Percentiles rank a stretch among this genome's conserved stretches.
Evolutionary conservation across 306 rosid genomes (phyloP).

Genomic region (Vigna reflexopilosa): DNA sequence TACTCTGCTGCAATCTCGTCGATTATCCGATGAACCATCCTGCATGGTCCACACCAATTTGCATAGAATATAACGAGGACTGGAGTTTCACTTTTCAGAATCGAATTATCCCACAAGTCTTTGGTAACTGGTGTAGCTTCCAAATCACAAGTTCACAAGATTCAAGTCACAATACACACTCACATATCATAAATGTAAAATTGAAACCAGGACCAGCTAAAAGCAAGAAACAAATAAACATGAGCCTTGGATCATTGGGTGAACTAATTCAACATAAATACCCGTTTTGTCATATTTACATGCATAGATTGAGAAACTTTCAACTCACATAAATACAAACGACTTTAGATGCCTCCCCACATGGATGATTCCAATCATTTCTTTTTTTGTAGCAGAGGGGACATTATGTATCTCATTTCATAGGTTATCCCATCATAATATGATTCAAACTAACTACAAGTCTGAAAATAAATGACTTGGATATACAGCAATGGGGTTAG

Average conservation of each 20-base stretch:
- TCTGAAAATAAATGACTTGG: constrained; percentile 28
- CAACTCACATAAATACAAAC: constrained; percentile 2
- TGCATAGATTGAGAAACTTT: neutral
- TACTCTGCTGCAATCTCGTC: constrained; percentile 81
- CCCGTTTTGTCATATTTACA: neutral
- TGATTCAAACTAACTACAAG: constrained; percentile 35
- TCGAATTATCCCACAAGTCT: constrained; percentile 72
- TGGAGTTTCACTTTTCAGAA: constrained; percentile 70
- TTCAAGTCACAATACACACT: constrained; percentile 15
- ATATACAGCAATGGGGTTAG: neutral
- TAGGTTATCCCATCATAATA: neutral
- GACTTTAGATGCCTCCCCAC: constrained; percentile 11
- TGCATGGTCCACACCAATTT: constrained; percentile 96
- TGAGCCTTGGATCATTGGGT: constrained; percentile 7
- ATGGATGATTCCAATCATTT: neutral
- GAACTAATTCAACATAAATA: constrained; percentile 24
- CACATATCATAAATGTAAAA: constrained; percentile 30
- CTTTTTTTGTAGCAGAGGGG: neutral
- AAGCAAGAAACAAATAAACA: constrained; percentile 15
- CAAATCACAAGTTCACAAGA: constrained; percentile 40
- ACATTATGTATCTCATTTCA: constrained; percentile 17
- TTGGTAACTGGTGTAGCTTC: constrained; percentile 70
- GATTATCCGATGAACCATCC: constrained; percentile 86
- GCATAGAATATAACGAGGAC: constrained; percentile 92
- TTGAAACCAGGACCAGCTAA: constrained; percentile 8